These are phyloP conservation scores for Colletotrichum echinochloae DNA, from an alignment of 2,329 filamentous ascomycete genomes.

Conservation along the genomic window DNA sequence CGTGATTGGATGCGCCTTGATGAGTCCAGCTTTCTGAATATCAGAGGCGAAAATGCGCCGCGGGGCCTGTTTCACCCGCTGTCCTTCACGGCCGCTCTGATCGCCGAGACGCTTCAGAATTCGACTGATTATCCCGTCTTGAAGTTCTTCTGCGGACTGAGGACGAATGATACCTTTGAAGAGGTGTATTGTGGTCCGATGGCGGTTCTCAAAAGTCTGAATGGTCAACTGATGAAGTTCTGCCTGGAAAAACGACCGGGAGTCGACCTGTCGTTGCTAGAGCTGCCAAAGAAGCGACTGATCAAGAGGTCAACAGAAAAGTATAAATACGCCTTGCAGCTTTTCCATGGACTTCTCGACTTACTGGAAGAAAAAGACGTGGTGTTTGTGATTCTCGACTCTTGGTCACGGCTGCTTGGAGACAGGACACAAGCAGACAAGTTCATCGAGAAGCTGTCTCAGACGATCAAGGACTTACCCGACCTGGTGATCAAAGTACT, in stretches of 20 bases:
- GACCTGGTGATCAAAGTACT: not conserved
- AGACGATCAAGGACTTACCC: not conserved
- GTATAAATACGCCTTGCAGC: not conserved
- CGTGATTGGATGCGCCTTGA: not conserved
- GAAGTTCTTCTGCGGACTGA: not conserved
- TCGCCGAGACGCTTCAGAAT: not conserved
- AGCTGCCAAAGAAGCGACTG: not conserved
- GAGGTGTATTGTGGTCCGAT: not conserved
- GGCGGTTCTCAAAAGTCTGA: not conserved
- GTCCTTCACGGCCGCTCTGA: not conserved
- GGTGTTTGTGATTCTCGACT: not conserved
- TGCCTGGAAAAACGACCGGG: not conserved
- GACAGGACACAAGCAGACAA: not conserved
- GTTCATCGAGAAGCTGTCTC: not conserved
- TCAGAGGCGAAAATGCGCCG: not conserved
- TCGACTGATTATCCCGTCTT: not conserved
- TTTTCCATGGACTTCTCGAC: not conserved
- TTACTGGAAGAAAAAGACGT: not conserved
- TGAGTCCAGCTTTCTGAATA: not conserved
- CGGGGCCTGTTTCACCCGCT: not conserved
- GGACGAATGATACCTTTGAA: not conserved
- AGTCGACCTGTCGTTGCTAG: not conserved
- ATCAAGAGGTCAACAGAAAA: not conserved
- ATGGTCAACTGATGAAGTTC: not conserved
- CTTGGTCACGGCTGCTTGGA: not conserved